Base-by-base conservation (phyloP, 1,139 yeast species). In the Scheffersomyces stambukii region DNA sequence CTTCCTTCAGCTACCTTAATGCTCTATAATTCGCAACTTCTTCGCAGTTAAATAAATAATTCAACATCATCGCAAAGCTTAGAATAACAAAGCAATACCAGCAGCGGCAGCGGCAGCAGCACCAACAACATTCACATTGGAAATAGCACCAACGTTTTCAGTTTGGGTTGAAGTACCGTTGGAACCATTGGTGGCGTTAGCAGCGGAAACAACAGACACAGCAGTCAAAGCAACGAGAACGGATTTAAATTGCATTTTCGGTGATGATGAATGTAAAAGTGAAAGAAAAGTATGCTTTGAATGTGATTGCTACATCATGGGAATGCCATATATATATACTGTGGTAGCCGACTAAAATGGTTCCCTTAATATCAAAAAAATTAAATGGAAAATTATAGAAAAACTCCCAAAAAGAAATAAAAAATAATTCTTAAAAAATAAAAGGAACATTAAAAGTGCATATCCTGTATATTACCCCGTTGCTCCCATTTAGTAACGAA, bases 91-190 rank as follows among this genome's bases (percentile, higher is more conserved):
- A 52, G 69, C 67, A 48, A 60, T 60, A 54, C 67, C 69, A 41
- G 67, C 69, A 32, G 68, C 69, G 30, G 66, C 64, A 39, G 62
- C 64, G 38, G 64, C 66, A 42, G 64, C 59, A 29, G 60, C 62
- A 43, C 64, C 63, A 38, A 54, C 61, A 30, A 48, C 48, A 40
- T 46, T 43, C 32, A 50, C 54, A 33, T 43, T 46, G 31, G 41
- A 26, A 34, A 46, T 48, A 38, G 48, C 52, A 38, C 46, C 51
- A 32, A 45, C 46, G 25, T 41, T 44, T 24, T 40, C 43, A 29
- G 57, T 41, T 37, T 54, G 35, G 32, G 45, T 25, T 33, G 45
- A 35, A 33, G 50, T 32, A 22, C 33, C 35, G 47, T 45, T 42
- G 28, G 56, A 28, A 34, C 45, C 52, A 49, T 52, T 50, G 36